These are phyloP conservation scores for Hemisphaericaspora xylofermentans DNA, from an alignment of 1,139 yeast genomes.

Conservation along the genomic window DNA sequence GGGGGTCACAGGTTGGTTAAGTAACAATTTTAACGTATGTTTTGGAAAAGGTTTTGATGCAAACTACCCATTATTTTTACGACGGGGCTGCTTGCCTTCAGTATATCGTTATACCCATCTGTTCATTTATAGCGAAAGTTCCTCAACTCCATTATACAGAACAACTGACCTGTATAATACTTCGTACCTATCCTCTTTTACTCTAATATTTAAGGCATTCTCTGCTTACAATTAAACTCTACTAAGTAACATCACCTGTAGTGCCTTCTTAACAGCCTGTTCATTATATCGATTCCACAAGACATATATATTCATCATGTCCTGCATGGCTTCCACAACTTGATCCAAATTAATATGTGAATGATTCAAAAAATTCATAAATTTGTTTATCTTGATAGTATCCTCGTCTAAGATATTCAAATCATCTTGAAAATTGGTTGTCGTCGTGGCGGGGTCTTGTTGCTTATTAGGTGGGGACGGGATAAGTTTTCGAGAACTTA, in stretches of 20 bases:
- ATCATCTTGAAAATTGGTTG: constrained; percentile 24
- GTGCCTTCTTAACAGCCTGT: constrained; percentile 37
- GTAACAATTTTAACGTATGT: too few relatives aligned
- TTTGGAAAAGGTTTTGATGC: too few relatives aligned
- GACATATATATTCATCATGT: constrained; percentile 72
- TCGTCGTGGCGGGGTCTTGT: background rate
- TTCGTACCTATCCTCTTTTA: too few relatives aligned
- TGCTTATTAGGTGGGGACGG: background rate
- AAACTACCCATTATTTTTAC: too few relatives aligned
- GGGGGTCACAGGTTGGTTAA: too few relatives aligned
- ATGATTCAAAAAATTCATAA: constrained; percentile 67
- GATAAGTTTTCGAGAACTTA: background rate
- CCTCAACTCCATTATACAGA: too few relatives aligned
- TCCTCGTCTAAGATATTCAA: constrained; percentile 34
- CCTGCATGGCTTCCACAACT: constrained; percentile 80
- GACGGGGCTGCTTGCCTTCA: too few relatives aligned
- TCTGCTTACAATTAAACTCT: constrained; percentile 15
- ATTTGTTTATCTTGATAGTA: constrained; percentile 46
- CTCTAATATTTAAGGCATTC: too few relatives aligned
- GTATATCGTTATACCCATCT: too few relatives aligned
- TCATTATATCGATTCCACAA: constrained; percentile 87
- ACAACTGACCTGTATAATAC: too few relatives aligned
- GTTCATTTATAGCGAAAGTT: too few relatives aligned
- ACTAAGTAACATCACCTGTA: constrained; percentile 42
- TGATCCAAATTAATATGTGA: constrained; percentile 77